phyloP scores from a whole-genome alignment of 139 green algal genomes.

The Klebsormidium nitens region DNA sequence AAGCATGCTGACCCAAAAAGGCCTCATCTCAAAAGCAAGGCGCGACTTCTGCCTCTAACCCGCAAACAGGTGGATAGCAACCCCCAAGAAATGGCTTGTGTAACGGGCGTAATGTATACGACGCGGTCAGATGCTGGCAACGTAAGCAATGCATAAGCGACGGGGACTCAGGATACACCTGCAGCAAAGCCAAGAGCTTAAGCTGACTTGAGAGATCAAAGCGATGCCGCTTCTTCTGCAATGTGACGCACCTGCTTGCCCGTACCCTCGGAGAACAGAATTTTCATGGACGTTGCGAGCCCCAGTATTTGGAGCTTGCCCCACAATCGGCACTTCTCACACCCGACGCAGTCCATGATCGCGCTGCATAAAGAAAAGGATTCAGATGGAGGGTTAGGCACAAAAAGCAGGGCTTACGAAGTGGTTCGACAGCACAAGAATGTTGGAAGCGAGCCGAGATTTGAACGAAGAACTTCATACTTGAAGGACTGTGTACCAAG shows the following conservation, averaged over 20 bases:
- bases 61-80: too few species aligned
- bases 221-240: too few species aligned
- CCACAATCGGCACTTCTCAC: slow-evolving; percentile 99
- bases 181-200: not conserved
- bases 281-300: slow-evolving; percentile 89
- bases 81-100: too few species aligned
- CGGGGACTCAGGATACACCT: not conserved
- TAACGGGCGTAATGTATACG: too few species aligned
- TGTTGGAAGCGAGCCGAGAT: not conserved
- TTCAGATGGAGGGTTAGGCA: not conserved
- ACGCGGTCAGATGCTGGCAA: too few species aligned
- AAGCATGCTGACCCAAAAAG: too few species aligned
- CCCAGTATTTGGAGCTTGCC: slow-evolving; percentile 96
- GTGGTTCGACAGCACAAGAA: not conserved
- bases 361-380: slow-evolving; percentile 41
- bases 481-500: not conserved
- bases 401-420: not conserved
- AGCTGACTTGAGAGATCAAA: not conserved
- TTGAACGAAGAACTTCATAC: not conserved
- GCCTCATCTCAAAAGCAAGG: too few species aligned
- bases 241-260: too few species aligned
- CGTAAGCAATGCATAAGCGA: too few species aligned
- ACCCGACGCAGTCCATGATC: slow-evolving; percentile 98
- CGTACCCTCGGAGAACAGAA: slow-evolving; percentile 75
- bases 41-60: too few species aligned